phyloP scores from a whole-genome alignment of 345 rosid species.

The Salix suchowensis region DNA sequence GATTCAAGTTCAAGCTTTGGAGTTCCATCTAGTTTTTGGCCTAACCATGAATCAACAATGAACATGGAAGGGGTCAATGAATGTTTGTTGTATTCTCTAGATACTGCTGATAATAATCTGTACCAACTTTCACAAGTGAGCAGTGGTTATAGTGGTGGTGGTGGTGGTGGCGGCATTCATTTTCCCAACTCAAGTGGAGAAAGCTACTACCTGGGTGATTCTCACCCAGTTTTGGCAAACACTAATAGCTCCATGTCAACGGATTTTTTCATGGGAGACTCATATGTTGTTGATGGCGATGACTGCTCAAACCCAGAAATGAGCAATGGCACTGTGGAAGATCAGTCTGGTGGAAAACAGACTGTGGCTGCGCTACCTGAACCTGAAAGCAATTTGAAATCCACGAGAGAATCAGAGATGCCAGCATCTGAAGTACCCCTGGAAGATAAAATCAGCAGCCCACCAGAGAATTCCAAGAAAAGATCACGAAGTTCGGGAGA shows the following conservation, averaged over 20 bases:
- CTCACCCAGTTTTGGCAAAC: conserved; percentile 24
- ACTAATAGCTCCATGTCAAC: conserved; percentile 29
- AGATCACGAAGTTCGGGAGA: conserved; percentile 41
- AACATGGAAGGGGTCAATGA: conserved; percentile 12
- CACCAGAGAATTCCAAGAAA: conserved; percentile 45
- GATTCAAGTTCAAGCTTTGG: conserved; percentile 18
- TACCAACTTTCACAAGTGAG: conserved; percentile 34
- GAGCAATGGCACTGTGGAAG: conserved; percentile 34
- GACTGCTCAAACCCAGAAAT: conserved; percentile 30
- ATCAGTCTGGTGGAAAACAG: conserved; percentile 18
- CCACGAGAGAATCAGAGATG: conserved; percentile 19
- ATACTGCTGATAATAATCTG: conserved; percentile 6
- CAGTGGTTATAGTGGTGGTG: conserved; percentile 25
- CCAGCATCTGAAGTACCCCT: conserved; percentile 21
- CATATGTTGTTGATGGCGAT: conserved; percentile 39
- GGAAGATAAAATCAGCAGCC: conserved; percentile 29
- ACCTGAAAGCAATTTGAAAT: conserved; percentile 17
- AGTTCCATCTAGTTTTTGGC: conserved; percentile 30
- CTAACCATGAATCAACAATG: conserved; percentile 36
- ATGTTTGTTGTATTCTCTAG: conserved; percentile 15
- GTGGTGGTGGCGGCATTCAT: conserved; percentile 18
- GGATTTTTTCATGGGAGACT: conserved; percentile 43
- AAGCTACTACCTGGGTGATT: conserved; percentile 29
- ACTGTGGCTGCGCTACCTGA: conserved; percentile 22
- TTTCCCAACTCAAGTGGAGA: conserved; percentile 27